Percentiles rank a stretch among this genome's conserved stretches.
These are phyloP conservation scores for Talaromyces sp. DNA, from an alignment of 2,329 filamentous ascomycete genomes.

Conservation along the genomic window DNA sequence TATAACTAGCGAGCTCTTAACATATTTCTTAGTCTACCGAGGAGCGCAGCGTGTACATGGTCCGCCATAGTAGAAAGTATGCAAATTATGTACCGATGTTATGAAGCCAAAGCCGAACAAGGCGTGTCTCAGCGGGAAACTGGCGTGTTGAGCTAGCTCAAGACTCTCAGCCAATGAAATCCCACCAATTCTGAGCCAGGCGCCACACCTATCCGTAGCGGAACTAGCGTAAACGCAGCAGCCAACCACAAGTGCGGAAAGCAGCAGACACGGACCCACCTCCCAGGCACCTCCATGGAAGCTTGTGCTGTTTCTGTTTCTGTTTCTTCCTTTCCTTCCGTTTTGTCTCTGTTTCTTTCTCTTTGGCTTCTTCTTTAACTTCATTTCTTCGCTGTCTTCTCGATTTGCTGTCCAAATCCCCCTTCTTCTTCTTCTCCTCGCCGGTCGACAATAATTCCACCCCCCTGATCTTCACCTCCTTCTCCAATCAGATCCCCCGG, in stretches of 20 bases:
- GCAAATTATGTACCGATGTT: background rate
- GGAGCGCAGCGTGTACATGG: background rate
- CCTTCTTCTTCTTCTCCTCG: constrained; percentile 5
- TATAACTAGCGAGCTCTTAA: background rate
- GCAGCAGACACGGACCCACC: background rate
- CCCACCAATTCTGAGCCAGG: no score
- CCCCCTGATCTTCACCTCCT: background rate
- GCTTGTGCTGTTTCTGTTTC: background rate
- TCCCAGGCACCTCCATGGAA: constrained; percentile 10
- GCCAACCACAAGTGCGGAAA: background rate
- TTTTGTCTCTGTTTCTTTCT: background rate
- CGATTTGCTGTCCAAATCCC: background rate
- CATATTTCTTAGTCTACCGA: background rate
- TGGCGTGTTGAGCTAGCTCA: background rate
- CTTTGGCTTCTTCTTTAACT: background rate
- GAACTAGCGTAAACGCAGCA: background rate
- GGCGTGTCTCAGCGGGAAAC: constrained; percentile 8
- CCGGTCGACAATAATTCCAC: background rate
- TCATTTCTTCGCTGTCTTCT: background rate
- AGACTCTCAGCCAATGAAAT: background rate
- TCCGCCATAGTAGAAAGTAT: background rate
- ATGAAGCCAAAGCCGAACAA: background rate
- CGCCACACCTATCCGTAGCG: background rate
- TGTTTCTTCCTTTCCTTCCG: background rate
- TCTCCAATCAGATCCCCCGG: background rate